Conservation (phyloP, 495 filamentous ascomycete genomes). For the Aspergillus asperescens region DNA sequence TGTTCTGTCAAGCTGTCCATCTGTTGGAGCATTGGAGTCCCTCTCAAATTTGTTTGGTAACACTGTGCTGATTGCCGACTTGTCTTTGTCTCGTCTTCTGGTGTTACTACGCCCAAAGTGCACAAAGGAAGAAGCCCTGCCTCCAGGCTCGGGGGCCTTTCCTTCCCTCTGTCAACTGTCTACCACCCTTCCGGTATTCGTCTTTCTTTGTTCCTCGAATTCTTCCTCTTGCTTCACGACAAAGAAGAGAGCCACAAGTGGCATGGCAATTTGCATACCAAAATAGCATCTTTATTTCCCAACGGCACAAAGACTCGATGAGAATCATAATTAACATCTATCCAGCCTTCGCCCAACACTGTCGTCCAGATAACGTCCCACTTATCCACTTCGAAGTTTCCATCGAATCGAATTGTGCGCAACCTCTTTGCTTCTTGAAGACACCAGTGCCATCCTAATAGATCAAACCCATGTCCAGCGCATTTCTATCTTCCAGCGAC, state of each 20-base stretch:
- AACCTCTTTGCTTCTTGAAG: not conserved
- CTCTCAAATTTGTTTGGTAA: not conserved
- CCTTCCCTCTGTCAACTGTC: not conserved
- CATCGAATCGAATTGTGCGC: not conserved
- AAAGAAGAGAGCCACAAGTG: not conserved
- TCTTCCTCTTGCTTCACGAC: not conserved
- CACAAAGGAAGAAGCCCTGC: not conserved
- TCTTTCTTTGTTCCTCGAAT: not conserved
- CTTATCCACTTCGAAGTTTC: not conserved
- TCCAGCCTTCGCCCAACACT: not conserved
- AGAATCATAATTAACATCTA: not conserved
- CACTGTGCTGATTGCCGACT: not conserved
- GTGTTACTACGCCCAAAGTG: not conserved
- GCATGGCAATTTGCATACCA: not conserved
- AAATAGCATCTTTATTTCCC: conserved; percentile 2
- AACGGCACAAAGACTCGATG: conserved; percentile 1
- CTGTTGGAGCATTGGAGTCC: not conserved
- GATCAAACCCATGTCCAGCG: not conserved
- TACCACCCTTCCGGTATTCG: not conserved
- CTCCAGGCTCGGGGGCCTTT: not conserved
- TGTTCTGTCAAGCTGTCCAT: too few species aligned
- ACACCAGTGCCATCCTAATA: not conserved
- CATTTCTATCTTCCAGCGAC: not conserved
- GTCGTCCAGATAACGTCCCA: not conserved
- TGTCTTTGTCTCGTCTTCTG: not conserved